A percentile compares a stretch with the other conserved stretches of the same genome.
phyloP scores from a whole-genome alignment of 257 asterid genomes.

The Nicotiana sylvestris region DNA sequence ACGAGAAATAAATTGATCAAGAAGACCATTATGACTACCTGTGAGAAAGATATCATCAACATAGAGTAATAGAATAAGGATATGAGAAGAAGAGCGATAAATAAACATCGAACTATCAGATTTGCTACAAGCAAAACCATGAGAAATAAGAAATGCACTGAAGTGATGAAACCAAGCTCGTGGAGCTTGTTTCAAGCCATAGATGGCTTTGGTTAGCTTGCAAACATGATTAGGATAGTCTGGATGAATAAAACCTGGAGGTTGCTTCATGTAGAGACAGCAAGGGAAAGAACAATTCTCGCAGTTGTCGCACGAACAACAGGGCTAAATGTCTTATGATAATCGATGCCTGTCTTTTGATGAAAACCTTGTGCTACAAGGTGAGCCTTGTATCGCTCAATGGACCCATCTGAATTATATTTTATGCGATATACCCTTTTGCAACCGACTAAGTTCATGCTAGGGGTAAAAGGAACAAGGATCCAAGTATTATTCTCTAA shows the following conservation, averaged over 20 bases:
- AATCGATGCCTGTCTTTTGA: too few relatives aligned
- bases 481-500: too few relatives aligned
- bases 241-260: background rate
- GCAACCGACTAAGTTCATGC: too few relatives aligned
- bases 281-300: too few relatives aligned
- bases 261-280: background rate
- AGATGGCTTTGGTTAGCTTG: background rate
- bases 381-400: too few relatives aligned
- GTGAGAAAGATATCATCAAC: background rate
- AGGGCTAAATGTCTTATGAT: too few relatives aligned
- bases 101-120: background rate
- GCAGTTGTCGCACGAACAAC: too few relatives aligned
- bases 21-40: too few relatives aligned
- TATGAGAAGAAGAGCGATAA: background rate
- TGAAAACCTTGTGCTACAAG: too few relatives aligned
- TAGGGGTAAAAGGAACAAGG: too few relatives aligned
- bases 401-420: too few relatives aligned
- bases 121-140: background rate
- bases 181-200: slow-evolving; percentile 6
- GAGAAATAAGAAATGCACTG: background rate
- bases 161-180: background rate
- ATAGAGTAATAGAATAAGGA: background rate
- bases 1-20: background rate
- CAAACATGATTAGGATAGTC: background rate
- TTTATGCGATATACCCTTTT: too few relatives aligned